phyloP scores from a whole-genome alignment of 1,139 yeast species.

The Suhomyces bolitotheri region DNA sequence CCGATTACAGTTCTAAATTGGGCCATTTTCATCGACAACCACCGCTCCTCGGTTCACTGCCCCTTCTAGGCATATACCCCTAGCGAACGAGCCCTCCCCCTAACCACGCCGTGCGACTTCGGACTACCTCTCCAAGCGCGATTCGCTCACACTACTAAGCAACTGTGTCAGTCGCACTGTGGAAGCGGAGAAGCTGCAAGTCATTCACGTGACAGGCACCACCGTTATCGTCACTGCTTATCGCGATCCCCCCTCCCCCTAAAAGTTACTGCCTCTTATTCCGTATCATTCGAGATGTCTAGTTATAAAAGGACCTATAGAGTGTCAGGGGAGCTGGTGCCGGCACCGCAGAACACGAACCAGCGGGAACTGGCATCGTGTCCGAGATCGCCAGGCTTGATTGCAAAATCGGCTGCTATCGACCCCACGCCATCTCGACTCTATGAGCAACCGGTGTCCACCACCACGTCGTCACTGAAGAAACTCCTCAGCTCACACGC shows the following conservation, averaged over 20 bases:
- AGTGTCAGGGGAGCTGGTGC: not conserved
- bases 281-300: not conserved
- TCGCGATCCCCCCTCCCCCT: conserved; percentile 4
- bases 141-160: too few relatives aligned
- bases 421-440: not conserved
- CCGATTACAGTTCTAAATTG: too few relatives aligned
- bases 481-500: conserved; percentile 38
- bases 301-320: not conserved
- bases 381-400: not conserved
- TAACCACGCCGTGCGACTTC: too few relatives aligned
- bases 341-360: too few relatives aligned
- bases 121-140: too few relatives aligned
- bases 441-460: not conserved
- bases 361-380: too few relatives aligned
- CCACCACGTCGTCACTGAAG: conserved; percentile 10
- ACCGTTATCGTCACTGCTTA: not conserved
- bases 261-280: not conserved
- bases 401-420: not conserved
- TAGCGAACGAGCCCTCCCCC: too few relatives aligned
- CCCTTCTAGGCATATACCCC: too few relatives aligned
- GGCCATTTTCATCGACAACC: too few relatives aligned
- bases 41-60: too few relatives aligned
- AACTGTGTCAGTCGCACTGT: too few relatives aligned
- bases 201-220: not conserved
- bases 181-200: not conserved